Percentiles rank a stretch among this genome's conserved stretches.
Conservation (phyloP, 2,329 filamentous ascomycete genomes). For the Echinosphaeria canescens region DNA sequence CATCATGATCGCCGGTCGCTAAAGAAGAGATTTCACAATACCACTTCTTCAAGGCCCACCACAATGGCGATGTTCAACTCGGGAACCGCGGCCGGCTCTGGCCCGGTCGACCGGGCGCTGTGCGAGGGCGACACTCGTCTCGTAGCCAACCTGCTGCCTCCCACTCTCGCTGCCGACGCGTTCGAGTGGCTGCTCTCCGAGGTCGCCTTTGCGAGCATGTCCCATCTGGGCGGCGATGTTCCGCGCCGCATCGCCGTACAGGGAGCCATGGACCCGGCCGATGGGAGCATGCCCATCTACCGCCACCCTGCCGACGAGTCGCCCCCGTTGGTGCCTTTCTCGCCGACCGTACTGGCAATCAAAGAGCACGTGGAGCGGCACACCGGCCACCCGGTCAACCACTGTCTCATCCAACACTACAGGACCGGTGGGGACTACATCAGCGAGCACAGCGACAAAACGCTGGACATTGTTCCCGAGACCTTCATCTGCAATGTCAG, state of each 20-base stretch:
- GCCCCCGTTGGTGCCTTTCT: conserved; percentile 56
- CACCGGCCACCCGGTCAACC: conserved; percentile 68
- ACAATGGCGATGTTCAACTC: no score
- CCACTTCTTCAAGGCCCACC: no score
- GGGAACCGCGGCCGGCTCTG: no score
- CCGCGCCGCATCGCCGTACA: conserved; percentile 83
- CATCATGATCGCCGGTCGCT: no score
- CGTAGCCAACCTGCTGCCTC: conserved; percentile 45
- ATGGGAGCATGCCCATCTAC: conserved; percentile 74
- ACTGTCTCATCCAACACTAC: conserved; percentile 84
- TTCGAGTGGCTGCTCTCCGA: conserved; percentile 55
- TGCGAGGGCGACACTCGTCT: no score
- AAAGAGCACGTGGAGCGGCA: conserved; percentile 45
- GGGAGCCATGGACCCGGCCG: conserved; percentile 44
- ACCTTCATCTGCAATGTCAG: conserved; percentile 86
- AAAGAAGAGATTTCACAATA: no score
- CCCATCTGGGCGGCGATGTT: conserved; percentile 76
- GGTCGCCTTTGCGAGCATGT: conserved; percentile 80
- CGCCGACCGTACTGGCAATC: conserved; percentile 47
- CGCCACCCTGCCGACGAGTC: conserved; percentile 84
- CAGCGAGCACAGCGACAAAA: conserved; percentile 94
- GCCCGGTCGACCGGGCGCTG: no score
- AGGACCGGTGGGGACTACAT: conserved; percentile 81
- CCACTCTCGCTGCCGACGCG: conserved; percentile 27
- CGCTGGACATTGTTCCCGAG: conserved; percentile 62